A percentile compares a stretch with the other conserved stretches of the same genome.
Conservation (phyloP, 2,329 filamentous ascomycete genomes). For the Ceratocystis destructans region DNA sequence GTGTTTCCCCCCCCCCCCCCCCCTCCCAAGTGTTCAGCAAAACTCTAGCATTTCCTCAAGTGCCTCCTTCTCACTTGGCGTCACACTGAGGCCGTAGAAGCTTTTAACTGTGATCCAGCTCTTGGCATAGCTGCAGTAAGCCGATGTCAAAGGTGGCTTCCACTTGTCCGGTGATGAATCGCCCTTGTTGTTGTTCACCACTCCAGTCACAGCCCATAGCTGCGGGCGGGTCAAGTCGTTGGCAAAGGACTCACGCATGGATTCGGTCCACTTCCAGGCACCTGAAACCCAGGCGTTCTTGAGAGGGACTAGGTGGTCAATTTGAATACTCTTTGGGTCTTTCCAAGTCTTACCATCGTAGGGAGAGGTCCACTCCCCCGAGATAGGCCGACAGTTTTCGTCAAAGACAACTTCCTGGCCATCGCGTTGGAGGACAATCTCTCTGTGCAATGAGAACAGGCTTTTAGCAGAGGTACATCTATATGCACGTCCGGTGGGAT, state of each 20-base stretch:
- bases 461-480: not conserved
- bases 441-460: conserved; percentile 27
- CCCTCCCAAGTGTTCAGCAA: conserved; percentile 32
- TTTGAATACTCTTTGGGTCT: conserved; percentile 55
- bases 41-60: conserved; percentile 50
- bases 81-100: conserved; percentile 55
- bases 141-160: conserved; percentile 56
- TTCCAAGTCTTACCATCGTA: conserved; percentile 65
- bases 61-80: conserved; percentile 56
- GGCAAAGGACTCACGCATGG: conserved; percentile 53
- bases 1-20: too few relatives aligned
- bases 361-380: conserved; percentile 55
- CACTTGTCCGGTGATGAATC: conserved; percentile 60
- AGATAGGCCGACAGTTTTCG: conserved; percentile 46
- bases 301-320: conserved; percentile 72
- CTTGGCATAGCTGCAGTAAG: conserved; percentile 65
- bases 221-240: conserved; percentile 67
- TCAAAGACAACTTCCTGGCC: conserved; percentile 48
- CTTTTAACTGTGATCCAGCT: conserved; percentile 70
- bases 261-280: conserved; percentile 56
- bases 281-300: conserved; percentile 72
- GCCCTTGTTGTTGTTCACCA: conserved; percentile 60
- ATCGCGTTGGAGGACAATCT: conserved; percentile 61
- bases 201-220: conserved; percentile 65
- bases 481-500: not conserved